A percentile compares a stretch with the other conserved stretches of the same genome.
These are phyloP conservation scores for Paramyrothecium sp. DNA, from an alignment of 2,329 filamentous ascomycete genomes.

Conservation along the genomic window DNA sequence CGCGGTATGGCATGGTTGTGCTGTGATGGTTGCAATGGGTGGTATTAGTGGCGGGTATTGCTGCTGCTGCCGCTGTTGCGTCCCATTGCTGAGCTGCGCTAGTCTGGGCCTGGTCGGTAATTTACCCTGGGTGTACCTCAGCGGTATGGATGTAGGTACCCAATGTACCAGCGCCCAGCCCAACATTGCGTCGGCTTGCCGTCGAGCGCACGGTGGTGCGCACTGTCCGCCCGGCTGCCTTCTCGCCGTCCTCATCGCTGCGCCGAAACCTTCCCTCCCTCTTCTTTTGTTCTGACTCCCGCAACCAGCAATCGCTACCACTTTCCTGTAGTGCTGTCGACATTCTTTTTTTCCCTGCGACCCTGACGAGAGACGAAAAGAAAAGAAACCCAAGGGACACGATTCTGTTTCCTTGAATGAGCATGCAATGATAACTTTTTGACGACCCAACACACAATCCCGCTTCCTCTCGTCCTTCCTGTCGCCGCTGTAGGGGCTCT, in stretches of 20 bases:
- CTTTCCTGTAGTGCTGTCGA: not conserved
- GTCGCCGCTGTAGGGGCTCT: not conserved
- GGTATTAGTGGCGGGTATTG: not conserved
- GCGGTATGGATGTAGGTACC: not conserved
- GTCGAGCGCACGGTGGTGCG: not conserved
- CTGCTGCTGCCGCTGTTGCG: not conserved
- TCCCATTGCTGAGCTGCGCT: not conserved
- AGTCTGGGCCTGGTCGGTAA: not conserved
- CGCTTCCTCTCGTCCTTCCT: not conserved
- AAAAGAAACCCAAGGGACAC: not conserved
- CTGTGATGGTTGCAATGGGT: not conserved
- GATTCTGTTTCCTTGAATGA: not conserved
- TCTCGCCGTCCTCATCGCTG: not conserved
- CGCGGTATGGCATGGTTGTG: not conserved
- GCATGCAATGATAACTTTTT: not conserved
- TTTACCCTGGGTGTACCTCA: not conserved
- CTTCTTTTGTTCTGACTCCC: not conserved
- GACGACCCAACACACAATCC: not conserved
- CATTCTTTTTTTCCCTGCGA: not conserved
- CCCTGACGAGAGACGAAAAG: not conserved
- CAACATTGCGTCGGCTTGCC: not conserved
- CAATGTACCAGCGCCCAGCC: not conserved
- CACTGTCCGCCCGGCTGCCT: not conserved
- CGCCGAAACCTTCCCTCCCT: not conserved
- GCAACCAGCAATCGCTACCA: slow-evolving; percentile 1